Percentiles rank a stretch among this genome's conserved stretches.
phyloP scores from a whole-genome alignment of 2,329 filamentous ascomycete species.

The Cordyceps sp. region DNA sequence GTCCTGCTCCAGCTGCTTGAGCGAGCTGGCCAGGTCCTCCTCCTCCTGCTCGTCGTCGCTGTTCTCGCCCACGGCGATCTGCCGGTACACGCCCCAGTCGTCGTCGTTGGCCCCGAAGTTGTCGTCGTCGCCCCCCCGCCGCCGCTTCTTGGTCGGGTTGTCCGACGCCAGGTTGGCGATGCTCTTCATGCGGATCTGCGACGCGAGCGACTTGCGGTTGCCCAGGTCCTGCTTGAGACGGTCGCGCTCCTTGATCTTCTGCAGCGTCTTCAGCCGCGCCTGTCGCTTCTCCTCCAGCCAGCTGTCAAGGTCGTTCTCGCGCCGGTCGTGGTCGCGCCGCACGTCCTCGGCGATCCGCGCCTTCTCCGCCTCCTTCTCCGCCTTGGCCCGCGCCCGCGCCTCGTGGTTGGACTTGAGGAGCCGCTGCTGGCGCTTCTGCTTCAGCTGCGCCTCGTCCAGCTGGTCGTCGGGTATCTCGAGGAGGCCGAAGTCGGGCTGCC shows the following conservation, averaged over 20 bases:
- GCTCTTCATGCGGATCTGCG: slow-evolving; percentile 95
- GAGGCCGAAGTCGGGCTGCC: slow-evolving; percentile 72
- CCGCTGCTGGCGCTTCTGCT: slow-evolving; percentile 83
- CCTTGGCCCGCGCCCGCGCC: slow-evolving; percentile 81
- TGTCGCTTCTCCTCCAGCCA: slow-evolving; percentile 76
- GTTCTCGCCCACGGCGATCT: slow-evolving; percentile 67
- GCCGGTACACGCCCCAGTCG: slow-evolving; percentile 94
- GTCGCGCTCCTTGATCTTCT: slow-evolving; percentile 86
- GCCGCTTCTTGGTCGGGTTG: slow-evolving; percentile 65
- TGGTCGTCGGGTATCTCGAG: slow-evolving; percentile 83
- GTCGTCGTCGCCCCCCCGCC: slow-evolving; percentile 81
- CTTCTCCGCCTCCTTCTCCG: slow-evolving; percentile 87
- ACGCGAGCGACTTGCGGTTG: slow-evolving; percentile 90
- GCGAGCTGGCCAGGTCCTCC: slow-evolving; percentile 58
- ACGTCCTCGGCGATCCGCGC: slow-evolving; percentile 71
- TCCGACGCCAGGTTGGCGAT: slow-evolving; percentile 93
- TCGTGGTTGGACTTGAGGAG: slow-evolving; percentile 92
- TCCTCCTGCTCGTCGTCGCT: slow-evolving; percentile 88
- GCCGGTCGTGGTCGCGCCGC: slow-evolving; percentile 64
- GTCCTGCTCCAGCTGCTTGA: slow-evolving; percentile 69
- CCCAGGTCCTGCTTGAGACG: slow-evolving; percentile 85
- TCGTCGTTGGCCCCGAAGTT: slow-evolving; percentile 95
- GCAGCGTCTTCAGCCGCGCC: slow-evolving; percentile 51
- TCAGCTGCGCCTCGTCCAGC: slow-evolving; percentile 78
- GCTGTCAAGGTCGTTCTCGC: slow-evolving; percentile 66